Evolutionary conservation across 1,284 basidiomycete species (phyloP).

Genomic region (Ustilago hordei): DNA sequence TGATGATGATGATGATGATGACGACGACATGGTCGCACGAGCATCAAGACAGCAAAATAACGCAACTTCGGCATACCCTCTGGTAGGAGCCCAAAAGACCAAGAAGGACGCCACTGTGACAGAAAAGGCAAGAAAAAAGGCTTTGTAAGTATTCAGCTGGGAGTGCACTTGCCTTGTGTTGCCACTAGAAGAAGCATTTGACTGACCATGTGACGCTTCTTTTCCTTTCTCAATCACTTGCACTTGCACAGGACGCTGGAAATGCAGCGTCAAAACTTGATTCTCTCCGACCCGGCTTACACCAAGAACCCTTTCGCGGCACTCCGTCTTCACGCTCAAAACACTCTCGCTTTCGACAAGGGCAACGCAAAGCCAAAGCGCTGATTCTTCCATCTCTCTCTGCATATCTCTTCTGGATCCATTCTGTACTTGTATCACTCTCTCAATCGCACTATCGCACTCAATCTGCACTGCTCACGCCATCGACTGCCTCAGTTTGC

Average conservation of each 20-base stretch:
- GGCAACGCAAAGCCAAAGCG: slow-evolving; percentile 17
- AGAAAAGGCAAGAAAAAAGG: slow-evolving; percentile 56
- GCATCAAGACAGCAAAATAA: slow-evolving; percentile 5
- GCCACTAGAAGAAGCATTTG: neutral
- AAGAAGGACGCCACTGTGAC: slow-evolving; percentile 48
- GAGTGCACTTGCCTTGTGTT: neutral
- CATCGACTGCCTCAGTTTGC: neutral
- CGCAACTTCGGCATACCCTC: slow-evolving; percentile 19
- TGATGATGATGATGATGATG: slow-evolving; percentile 13
- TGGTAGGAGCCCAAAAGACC: slow-evolving; percentile 27
- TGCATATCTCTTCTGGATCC: neutral
- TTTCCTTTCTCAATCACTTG: neutral
- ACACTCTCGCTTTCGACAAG: slow-evolving; percentile 57
- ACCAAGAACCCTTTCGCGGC: slow-evolving; percentile 62
- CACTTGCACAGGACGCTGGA: slow-evolving; percentile 47
- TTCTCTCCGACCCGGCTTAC: slow-evolving; percentile 59
- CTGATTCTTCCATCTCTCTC: slow-evolving; percentile 6
- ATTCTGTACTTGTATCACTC: slow-evolving; percentile 36
- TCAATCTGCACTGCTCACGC: neutral
- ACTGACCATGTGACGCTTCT: neutral
- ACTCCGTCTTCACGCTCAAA: slow-evolving; percentile 61
- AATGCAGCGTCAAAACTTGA: slow-evolving; percentile 58
- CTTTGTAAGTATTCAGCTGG: slow-evolving; percentile 51
- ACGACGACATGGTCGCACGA: slow-evolving; percentile 20
- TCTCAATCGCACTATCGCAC: slow-evolving; percentile 1